These are phyloP conservation scores for Helotiales sp. DNA, from an alignment of 2,329 filamentous ascomycete genomes.

Conservation along the genomic window DNA sequence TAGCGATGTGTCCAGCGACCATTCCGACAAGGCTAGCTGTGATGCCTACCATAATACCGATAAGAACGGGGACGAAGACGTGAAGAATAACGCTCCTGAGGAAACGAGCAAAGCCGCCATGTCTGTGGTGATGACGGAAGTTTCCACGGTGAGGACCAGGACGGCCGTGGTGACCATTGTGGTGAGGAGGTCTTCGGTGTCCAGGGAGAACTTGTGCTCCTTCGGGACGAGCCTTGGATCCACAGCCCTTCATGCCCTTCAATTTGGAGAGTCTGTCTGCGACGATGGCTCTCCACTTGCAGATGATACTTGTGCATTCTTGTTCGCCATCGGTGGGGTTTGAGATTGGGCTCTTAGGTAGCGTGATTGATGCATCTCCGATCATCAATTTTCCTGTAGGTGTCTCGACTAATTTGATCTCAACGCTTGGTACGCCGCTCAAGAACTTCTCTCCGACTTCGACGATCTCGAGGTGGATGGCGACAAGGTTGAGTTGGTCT, in stretches of 20 bases:
- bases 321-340: slow-evolving; percentile 35
- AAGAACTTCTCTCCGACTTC: slow-evolving; percentile 59
- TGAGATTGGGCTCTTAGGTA: slow-evolving; percentile 27
- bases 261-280: slow-evolving; percentile 44
- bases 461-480: slow-evolving; percentile 58
- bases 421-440: slow-evolving; percentile 53
- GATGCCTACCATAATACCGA: slow-evolving; percentile 69
- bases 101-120: slow-evolving; percentile 46
- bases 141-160: slow-evolving; percentile 20
- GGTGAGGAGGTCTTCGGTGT: slow-evolving; percentile 21
- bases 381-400: slow-evolving; percentile 56
- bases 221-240: slow-evolving; percentile 32
- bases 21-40: slow-evolving; percentile 67
- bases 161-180: slow-evolving; percentile 31
- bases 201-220: slow-evolving; percentile 16
- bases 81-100: slow-evolving; percentile 58
- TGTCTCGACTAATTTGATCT: slow-evolving; percentile 62
- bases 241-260: slow-evolving; percentile 41
- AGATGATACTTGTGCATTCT: slow-evolving; percentile 48
- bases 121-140: slow-evolving; percentile 36
- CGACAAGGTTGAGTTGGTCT: slow-evolving; percentile 51
- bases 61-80: slow-evolving; percentile 65
- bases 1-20: slow-evolving; percentile 61
- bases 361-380: slow-evolving; percentile 41
- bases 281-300: slow-evolving; percentile 55